These are phyloP conservation scores for Berkeleyomyces basicola DNA, from an alignment of 2,329 filamentous ascomycete genomes.

Conservation along the genomic window DNA sequence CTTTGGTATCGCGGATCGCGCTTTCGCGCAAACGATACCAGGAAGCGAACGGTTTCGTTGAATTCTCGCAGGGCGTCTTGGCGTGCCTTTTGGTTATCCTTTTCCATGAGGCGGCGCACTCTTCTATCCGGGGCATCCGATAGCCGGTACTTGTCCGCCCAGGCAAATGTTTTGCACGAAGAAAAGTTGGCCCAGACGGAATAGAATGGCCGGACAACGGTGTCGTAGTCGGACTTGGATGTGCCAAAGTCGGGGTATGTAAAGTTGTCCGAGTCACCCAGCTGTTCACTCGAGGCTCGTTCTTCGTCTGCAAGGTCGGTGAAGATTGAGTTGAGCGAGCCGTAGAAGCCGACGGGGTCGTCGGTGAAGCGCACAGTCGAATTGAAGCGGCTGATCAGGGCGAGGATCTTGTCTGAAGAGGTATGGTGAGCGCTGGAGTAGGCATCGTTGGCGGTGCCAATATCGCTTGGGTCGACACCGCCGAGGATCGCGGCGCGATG, in stretches of 20 bases:
- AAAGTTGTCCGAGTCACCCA: conserved; percentile 37
- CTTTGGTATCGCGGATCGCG: conserved; percentile 72
- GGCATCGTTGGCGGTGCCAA: conserved; percentile 37
- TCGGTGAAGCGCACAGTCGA: conserved; percentile 65
- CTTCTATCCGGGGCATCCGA: conserved; percentile 78
- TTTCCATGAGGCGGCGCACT: conserved; percentile 74
- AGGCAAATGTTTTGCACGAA: conserved; percentile 72
- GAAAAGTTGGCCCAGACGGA: conserved; percentile 62
- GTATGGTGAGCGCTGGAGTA: conserved; percentile 57
- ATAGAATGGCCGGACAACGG: conserved; percentile 68
- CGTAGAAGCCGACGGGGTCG: conserved; percentile 68
- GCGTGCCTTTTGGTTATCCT: conserved; percentile 73
- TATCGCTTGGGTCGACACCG: conserved; percentile 35
- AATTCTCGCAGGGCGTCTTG: conserved; percentile 76
- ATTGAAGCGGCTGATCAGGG: conserved; percentile 66
- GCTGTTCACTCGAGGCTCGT: conserved; percentile 16
- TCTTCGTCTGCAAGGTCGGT: conserved; percentile 69
- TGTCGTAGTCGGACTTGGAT: conserved; percentile 59
- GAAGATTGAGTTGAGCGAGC: conserved; percentile 60
- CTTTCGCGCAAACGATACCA: conserved; percentile 80
- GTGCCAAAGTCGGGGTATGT: conserved; percentile 73
- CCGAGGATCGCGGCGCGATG: conserved; percentile 73
- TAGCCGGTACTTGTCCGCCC: conserved; percentile 72
- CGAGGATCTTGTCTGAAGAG: conserved; percentile 61
- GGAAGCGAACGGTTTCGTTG: conserved; percentile 75